Percentiles rank a stretch among this genome's conserved stretches.
Evolutionary conservation across 2,329 filamentous ascomycete genomes (phyloP).

Genomic region (Penicillium concentricum): DNA sequence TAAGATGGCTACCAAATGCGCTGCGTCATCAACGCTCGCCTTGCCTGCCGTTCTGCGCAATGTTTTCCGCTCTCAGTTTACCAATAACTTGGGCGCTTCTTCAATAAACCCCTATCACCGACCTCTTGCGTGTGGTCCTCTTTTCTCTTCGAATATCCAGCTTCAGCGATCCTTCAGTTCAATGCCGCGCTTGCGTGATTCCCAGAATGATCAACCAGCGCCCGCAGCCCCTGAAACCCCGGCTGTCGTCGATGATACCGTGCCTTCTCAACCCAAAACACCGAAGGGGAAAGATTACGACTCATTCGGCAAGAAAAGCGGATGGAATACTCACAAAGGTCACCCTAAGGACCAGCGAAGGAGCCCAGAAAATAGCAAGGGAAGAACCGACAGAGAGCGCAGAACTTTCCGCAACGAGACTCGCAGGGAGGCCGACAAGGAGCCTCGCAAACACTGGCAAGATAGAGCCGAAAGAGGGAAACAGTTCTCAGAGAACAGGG

Average conservation of each 20-base stretch:
- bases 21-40: slow-evolving; percentile 26
- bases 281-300: neutral
- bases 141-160: neutral
- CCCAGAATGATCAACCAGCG: neutral
- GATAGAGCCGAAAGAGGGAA: slow-evolving; percentile 8
- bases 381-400: slow-evolving; percentile 8
- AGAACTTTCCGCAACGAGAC: slow-evolving; percentile 8
- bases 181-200: neutral
- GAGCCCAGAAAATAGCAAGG: neutral
- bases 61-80: slow-evolving; percentile 25
- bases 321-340: neutral
- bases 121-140: slow-evolving; percentile 2
- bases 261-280: neutral
- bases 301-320: neutral
- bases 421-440: slow-evolving; percentile 2
- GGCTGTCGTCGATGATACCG: neutral
- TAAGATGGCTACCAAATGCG: slow-evolving; percentile 26
- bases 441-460: slow-evolving; percentile 6
- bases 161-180: neutral
- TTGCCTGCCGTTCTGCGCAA: slow-evolving; percentile 26
- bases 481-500: slow-evolving; percentile 21
- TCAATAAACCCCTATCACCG: slow-evolving; percentile 1
- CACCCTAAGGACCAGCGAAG: neutral
- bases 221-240: neutral
- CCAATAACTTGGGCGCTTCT: slow-evolving; percentile 10